phyloP scores from a whole-genome alignment of 148 eudicot genomes.

The Vaccinium vitisidaea region DNA sequence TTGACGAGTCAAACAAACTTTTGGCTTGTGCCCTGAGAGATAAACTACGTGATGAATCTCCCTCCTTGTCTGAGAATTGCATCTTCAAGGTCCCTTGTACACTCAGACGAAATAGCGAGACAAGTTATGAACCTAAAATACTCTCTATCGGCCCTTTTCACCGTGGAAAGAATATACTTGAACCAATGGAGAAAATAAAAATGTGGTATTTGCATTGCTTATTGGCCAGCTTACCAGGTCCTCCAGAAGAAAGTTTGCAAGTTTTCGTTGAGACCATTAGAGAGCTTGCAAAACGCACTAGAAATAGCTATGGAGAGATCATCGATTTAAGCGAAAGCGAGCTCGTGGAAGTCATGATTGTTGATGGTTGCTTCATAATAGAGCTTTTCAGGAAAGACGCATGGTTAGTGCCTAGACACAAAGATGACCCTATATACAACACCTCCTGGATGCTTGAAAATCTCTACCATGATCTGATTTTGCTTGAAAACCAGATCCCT shows the following conservation, averaged over 20 bases:
- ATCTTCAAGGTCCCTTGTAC: background rate
- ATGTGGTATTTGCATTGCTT: background rate
- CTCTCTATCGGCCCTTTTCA: background rate
- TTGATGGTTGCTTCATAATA: slow-evolving; percentile 6
- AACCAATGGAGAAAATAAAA: slow-evolving; percentile 5
- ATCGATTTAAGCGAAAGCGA: background rate
- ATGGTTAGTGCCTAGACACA: slow-evolving; percentile 1
- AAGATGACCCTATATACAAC: background rate
- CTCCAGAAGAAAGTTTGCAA: slow-evolving; percentile 8
- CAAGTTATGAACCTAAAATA: slow-evolving; percentile 7
- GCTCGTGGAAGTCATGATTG: slow-evolving; percentile 3
- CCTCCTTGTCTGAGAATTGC: background rate
- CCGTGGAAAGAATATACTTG: background rate
- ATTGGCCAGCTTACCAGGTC: background rate
- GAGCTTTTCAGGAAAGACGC: slow-evolving; percentile 2
- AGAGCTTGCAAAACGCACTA: background rate
- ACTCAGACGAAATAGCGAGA: background rate
- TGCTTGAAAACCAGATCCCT: slow-evolving; percentile 10
- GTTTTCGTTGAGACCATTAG: background rate
- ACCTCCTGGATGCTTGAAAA: slow-evolving; percentile 1
- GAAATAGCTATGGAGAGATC: background rate
- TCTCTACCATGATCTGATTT: slow-evolving; percentile 2
- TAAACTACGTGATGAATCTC: slow-evolving; percentile 1
- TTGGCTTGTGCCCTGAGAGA: background rate
- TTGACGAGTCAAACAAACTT: background rate